These are phyloP conservation scores for barley (Hordeum vulgare) DNA, from an alignment of 176 grass and related monocot species.

Conservation along the genomic window DNA sequence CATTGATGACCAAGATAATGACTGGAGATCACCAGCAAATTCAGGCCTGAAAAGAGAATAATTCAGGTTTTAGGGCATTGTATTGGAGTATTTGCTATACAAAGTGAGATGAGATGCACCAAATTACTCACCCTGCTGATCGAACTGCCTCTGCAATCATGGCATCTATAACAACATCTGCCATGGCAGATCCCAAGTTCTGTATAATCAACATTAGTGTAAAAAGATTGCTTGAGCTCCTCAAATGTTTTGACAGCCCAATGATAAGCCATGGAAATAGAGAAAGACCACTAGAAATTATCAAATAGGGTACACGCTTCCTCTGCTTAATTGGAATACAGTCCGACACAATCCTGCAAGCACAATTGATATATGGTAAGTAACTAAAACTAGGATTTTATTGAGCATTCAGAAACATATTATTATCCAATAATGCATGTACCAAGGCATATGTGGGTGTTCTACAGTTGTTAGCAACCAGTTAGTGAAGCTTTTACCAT, in stretches of 20 bases:
- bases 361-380: neutral
- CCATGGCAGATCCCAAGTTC: slow-evolving; percentile 74
- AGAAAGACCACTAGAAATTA: slow-evolving; percentile 63
- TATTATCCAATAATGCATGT: neutral
- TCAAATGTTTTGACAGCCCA: slow-evolving; percentile 42
- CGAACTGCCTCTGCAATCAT: slow-evolving; percentile 81
- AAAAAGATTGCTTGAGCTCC: slow-evolving; percentile 49
- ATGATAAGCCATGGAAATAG: slow-evolving; percentile 57
- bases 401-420: neutral
- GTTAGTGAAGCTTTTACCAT: neutral
- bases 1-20: slow-evolving; percentile 76
- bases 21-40: slow-evolving; percentile 79
- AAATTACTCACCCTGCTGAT: slow-evolving; percentile 39
- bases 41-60: slow-evolving; percentile 45
- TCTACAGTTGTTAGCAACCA: neutral
- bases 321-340: slow-evolving; percentile 64
- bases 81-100: neutral
- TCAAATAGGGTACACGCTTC: slow-evolving; percentile 61
- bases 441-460: neutral
- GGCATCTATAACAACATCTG: slow-evolving; percentile 82
- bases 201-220: slow-evolving; percentile 50
- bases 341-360: slow-evolving; percentile 67
- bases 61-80: slow-evolving; percentile 1
- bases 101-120: neutral
- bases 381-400: neutral